phyloP scores from a whole-genome alignment of 495 filamentous ascomycete species.

The Aspergillus haitiensis region DNA sequence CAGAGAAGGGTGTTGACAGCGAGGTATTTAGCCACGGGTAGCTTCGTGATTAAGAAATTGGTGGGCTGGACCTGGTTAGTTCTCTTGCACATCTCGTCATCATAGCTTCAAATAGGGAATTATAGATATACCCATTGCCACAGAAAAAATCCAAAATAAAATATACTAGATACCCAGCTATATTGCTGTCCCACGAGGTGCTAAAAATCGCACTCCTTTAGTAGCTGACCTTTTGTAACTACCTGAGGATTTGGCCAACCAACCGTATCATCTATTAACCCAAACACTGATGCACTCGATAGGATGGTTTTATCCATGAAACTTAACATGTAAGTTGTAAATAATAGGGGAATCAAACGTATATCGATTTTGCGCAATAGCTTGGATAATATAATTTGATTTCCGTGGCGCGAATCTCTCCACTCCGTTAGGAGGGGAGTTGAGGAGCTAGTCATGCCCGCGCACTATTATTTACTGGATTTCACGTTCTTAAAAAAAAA shows the following conservation, averaged over 20 bases:
- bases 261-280: conserved; percentile 44
- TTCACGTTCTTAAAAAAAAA: too few relatives aligned
- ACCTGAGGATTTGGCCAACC: neutral
- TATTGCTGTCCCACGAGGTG: conserved; percentile 55
- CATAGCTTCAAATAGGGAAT: conserved; percentile 27
- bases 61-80: conserved; percentile 27
- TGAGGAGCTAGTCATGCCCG: neutral
- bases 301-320: conserved; percentile 57
- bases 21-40: conserved; percentile 57
- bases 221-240: conserved; percentile 22
- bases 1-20: conserved; percentile 56
- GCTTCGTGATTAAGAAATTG: conserved; percentile 49
- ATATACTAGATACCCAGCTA: conserved; percentile 58
- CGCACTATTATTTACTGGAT: neutral
- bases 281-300: conserved; percentile 55
- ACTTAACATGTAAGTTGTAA: conserved; percentile 37
- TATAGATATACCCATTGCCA: conserved; percentile 28
- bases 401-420: neutral
- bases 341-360: conserved; percentile 46
- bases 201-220: conserved; percentile 26
- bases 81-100: conserved; percentile 12
- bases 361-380: conserved; percentile 47
- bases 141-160: conserved; percentile 61
- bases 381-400: neutral
- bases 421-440: neutral